Base-by-base conservation (phyloP, 805 yeast species). In the Komagataella pseudopastoris region DNA sequence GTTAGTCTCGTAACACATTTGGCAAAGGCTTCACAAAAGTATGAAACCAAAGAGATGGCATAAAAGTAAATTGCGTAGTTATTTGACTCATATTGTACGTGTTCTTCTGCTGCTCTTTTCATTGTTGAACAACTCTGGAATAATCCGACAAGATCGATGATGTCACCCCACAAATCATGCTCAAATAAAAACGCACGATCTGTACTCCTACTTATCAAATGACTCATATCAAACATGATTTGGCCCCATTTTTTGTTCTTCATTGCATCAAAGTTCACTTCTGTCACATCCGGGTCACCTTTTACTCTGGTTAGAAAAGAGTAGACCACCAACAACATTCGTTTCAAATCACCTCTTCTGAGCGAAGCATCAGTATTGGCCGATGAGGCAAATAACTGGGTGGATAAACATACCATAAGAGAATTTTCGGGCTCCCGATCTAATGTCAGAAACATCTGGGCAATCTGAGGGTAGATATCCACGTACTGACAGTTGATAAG, bases 381-480 rank as follows among this genome's bases (percentile, higher is more conserved):
- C 0, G 97, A 96, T 51, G 95, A 84, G 0, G 97, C 90, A 64
- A 89, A 89, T 20, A 93, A 68, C 65, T 93, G 99, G 0, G 91
- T 81, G 0, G 95, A 81, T 18, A 91, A 67, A 44, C 83, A 78
- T 44, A 82, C 75, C 70, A 90, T 72, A 3, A 86, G 74, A 10
- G 91, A 87, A 51, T 78, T 67, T 58, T 89, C 96, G 0, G 96
- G 96, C 60, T 93, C 98, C 54, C 96, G 74, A 60, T 93, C 99
- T 55, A 80, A 69, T 0, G 75, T 67, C 48, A 86, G 71, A 57
- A 82, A 86, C 69, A 84, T 71, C 55, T 87, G 87, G 1, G 85
- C 80, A 14, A 87, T 66, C 6, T 77, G 74, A 0, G 95, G 90
- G 62, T 91, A 91, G 0, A 88, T 70, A 57, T 88, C 95, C 46